These are phyloP conservation scores for Dendrobium nobile DNA, from an alignment of 106 monocot genomes.

Conservation along the genomic window DNA sequence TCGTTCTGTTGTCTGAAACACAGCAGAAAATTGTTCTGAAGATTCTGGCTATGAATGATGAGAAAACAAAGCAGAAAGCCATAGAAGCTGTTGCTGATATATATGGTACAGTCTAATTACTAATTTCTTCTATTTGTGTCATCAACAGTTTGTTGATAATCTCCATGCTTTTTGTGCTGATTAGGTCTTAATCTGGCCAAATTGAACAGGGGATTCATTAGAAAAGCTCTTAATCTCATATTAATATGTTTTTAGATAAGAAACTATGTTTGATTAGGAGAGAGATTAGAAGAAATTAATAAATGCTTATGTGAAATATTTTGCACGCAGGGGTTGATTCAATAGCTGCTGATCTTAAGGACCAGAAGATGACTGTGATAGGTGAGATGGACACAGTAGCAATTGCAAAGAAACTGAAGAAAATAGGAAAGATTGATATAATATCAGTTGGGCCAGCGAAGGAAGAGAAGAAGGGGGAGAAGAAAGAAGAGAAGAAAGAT, in stretches of 20 bases:
- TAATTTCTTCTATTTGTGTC: neutral
- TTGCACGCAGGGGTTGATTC: constrained; percentile 55
- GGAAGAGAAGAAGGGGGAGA: constrained; percentile 89
- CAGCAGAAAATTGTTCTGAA: constrained; percentile 56
- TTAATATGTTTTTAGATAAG: too few species aligned
- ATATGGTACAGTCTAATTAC: constrained; percentile 23
- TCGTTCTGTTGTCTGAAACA: neutral
- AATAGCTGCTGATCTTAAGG: constrained; percentile 72
- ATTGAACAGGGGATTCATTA: too few species aligned
- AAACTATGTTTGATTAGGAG: too few species aligned
- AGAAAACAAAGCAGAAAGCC: constrained; percentile 50
- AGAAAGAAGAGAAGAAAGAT: constrained; percentile 6
- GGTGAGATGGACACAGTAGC: constrained; percentile 71
- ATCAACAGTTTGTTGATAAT: neutral
- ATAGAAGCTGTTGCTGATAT: constrained; percentile 60
- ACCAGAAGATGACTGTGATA: constrained; percentile 75
- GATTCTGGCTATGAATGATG: constrained; percentile 46
- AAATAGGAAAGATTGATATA: constrained; percentile 66
- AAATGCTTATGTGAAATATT: neutral
- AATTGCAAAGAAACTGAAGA: constrained; percentile 83
- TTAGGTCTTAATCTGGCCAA: neutral
- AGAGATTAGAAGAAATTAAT: too few species aligned
- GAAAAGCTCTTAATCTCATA: too few species aligned
- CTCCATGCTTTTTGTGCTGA: neutral
- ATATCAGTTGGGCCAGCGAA: constrained; percentile 81